phyloP scores from a whole-genome alignment of 2,329 filamentous ascomycete genomes.

The Aspergillus versicolor region DNA sequence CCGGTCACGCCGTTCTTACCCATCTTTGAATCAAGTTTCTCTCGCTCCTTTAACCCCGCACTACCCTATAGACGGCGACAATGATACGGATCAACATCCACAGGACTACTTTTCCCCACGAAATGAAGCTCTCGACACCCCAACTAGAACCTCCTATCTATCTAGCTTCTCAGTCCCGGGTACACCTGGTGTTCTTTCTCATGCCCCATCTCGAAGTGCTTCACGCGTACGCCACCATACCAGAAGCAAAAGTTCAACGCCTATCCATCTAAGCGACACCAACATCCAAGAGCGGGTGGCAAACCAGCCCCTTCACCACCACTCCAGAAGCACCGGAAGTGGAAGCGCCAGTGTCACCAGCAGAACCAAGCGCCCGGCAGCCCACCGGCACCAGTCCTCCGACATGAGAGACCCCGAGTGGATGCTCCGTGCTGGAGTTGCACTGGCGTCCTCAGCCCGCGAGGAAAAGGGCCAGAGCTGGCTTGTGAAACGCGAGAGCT shows the following conservation, averaged over 20 bases:
- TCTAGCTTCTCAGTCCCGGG: slow-evolving; percentile 43
- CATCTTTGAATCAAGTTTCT: slow-evolving; percentile 59
- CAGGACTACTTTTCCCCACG: slow-evolving; percentile 32
- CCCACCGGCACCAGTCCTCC: slow-evolving; percentile 5
- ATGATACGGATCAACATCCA: slow-evolving; percentile 19
- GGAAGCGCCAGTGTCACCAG: neutral
- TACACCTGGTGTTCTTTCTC: slow-evolving; percentile 44
- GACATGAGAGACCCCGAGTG: slow-evolving; percentile 50
- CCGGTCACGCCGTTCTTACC: slow-evolving; percentile 55
- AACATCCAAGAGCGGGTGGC: slow-evolving; percentile 30
- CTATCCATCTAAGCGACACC: slow-evolving; percentile 35
- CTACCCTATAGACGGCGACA: slow-evolving; percentile 53
- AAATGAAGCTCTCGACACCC: slow-evolving; percentile 25
- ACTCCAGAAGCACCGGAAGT: slow-evolving; percentile 11
- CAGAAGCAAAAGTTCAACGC: slow-evolving; percentile 37
- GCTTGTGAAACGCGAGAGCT: slow-evolving; percentile 57
- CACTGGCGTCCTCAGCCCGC: slow-evolving; percentile 56
- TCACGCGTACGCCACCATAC: slow-evolving; percentile 35
- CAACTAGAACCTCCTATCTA: slow-evolving; percentile 39
- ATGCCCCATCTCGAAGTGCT: slow-evolving; percentile 41
- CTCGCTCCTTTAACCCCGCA: slow-evolving; percentile 59
- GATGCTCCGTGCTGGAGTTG: slow-evolving; percentile 59
- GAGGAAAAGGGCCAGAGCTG: slow-evolving; percentile 64
- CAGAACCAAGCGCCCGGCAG: neutral
- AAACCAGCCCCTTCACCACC: slow-evolving; percentile 27